phyloP scores from a whole-genome alignment of 495 filamentous ascomycete genomes.

The Lepraria neglecta region DNA sequence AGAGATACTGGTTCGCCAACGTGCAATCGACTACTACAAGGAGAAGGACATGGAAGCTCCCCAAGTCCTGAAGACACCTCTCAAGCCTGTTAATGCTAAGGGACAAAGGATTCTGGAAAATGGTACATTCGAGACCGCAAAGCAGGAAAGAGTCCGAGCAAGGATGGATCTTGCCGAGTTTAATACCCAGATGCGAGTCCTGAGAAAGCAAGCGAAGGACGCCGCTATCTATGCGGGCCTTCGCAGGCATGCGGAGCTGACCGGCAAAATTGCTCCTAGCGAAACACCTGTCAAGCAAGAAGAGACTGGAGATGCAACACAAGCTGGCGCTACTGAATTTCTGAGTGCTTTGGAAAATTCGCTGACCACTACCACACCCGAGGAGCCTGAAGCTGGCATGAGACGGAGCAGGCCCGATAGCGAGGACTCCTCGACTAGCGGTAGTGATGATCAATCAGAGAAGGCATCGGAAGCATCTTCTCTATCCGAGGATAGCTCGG shows the following conservation, averaged over 20 bases:
- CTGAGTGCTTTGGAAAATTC: neutral
- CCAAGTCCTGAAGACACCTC: constrained; percentile 17
- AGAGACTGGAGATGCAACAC: neutral
- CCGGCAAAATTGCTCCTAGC: constrained; percentile 18
- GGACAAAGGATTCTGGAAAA: constrained; percentile 27
- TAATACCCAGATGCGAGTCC: constrained; percentile 24
- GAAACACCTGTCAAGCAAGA: neutral
- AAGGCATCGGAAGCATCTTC: constrained; percentile 1
- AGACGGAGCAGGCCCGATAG: neutral
- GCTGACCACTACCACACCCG: neutral
- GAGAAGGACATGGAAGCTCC: constrained; percentile 16
- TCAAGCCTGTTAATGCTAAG: constrained; percentile 23
- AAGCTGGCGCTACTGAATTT: neutral
- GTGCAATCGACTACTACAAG: constrained; percentile 20
- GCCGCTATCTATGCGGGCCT: constrained; percentile 28
- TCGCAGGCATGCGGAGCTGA: constrained; percentile 28
- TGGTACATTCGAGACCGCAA: constrained; percentile 27
- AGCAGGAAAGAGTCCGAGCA: constrained; percentile 27
- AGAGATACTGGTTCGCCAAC: constrained; percentile 27
- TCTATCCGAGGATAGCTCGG: neutral
- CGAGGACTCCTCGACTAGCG: neutral
- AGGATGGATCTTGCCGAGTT: constrained; percentile 28
- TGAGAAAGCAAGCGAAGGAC: constrained; percentile 30
- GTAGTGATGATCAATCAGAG: constrained; percentile 1
- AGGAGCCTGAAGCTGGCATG: neutral